Conservation (phyloP, 805 yeast genomes). For the Ogataea pini region DNA sequence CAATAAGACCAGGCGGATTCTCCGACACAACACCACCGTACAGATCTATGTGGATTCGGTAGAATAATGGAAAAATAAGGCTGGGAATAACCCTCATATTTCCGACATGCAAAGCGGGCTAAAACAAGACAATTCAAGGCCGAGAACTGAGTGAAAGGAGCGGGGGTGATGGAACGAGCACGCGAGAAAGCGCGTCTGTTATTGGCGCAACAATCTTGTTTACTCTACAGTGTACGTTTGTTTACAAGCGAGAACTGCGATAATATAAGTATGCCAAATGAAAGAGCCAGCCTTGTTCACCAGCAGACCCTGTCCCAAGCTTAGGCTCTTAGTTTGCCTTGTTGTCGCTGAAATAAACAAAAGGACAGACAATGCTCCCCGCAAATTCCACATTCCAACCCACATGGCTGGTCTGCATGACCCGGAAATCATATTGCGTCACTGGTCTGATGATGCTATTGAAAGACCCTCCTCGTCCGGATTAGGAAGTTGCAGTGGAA, state of each 20-base stretch:
- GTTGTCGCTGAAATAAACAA: background rate
- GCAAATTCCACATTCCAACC: background rate
- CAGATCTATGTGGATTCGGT: background rate
- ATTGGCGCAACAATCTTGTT: background rate
- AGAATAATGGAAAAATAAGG: background rate
- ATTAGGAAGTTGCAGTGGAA: constrained; percentile 2
- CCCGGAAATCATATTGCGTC: background rate
- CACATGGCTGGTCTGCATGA: constrained; percentile 1
- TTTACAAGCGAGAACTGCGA: no score
- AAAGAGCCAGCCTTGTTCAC: no score
- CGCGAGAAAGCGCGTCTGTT: no score
- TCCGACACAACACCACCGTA: constrained; percentile 4
- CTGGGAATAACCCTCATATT: constrained; percentile 1
- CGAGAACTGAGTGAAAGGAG: no score
- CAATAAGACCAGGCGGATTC: background rate
- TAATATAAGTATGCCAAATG: no score
- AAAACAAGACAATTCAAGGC: background rate
- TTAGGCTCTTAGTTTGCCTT: no score
- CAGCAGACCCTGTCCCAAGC: no score
- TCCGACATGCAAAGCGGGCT: constrained; percentile 1
- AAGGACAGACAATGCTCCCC: background rate
- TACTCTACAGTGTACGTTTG: no score
- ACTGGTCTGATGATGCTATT: background rate
- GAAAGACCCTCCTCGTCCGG: background rate
- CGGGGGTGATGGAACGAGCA: no score